These are phyloP conservation scores for Albophoma yamanashiensis DNA, from an alignment of 2,329 filamentous ascomycete genomes.

Conservation along the genomic window DNA sequence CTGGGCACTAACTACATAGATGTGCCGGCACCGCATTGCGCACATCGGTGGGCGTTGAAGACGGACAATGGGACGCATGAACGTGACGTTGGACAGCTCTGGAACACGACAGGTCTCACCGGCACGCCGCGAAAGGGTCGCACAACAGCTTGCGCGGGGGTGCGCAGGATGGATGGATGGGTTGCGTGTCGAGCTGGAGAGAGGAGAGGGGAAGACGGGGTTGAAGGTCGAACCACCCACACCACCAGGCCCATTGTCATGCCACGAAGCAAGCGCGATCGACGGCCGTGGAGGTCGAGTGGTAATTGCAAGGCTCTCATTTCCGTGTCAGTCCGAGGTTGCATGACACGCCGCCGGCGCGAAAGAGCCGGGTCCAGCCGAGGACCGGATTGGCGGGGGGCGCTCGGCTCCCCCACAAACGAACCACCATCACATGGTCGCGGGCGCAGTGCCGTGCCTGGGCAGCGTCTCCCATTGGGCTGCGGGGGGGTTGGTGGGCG, in stretches of 20 bases:
- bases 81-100: neutral
- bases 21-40: neutral
- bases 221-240: neutral
- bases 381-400: neutral
- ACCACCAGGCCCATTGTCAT: neutral
- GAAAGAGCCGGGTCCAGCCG: constrained; percentile 6
- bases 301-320: neutral
- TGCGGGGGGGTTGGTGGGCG: neutral
- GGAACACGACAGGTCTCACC: neutral
- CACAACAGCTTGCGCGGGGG: neutral
- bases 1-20: neutral
- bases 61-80: neutral
- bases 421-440: neutral
- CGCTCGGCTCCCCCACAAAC: neutral
- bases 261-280: neutral
- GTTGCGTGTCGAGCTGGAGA: neutral
- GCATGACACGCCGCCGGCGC: too few relatives aligned
- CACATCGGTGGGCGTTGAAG: neutral
- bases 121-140: neutral
- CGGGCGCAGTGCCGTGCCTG: neutral
- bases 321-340: neutral
- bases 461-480: neutral
- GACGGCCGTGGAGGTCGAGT: neutral
- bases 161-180: neutral
- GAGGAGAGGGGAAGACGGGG: neutral